Evolutionary conservation across 2,329 filamentous ascomycete species (phyloP), one percentile per base, ranked within the genome.

Genomic region (Arthrinium phaeospermum): DNA sequence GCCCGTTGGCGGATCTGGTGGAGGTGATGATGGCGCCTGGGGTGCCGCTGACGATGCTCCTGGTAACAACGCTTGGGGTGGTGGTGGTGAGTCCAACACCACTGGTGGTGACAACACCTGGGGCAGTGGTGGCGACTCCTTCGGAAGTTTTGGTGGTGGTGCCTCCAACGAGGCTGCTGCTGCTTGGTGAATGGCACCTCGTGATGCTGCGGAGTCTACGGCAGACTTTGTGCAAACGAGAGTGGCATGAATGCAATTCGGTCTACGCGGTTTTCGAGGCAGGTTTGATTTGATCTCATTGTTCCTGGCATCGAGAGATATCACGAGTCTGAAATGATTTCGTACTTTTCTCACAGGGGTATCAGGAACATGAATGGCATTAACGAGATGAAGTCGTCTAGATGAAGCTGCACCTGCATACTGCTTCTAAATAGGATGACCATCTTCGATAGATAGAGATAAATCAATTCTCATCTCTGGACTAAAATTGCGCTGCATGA

Each of bases 11-110:
- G 76, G 72, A 7, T 73, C 61, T n/a, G 74, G 67, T 64, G 75
- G 73, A 22, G 77, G 72, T 69, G 77, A 81, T 24, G 81, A 82
- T 27, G 74, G 74, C 13, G 75, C 73, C 24, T 74, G 71, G 34
- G 72, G 49, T 37, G 76, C 30, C 64, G 74, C 72, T 41, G 64
- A 27, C 34, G 68, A 70, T 44, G 70, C 19, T 70, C 45, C 24
- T 53, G 57, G 47, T 10, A 64, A 44, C 30, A 45, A 46, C 27
- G 37, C 57, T 67, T 70, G 71, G 49, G 70, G 70, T 34, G 67
- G 44, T 14, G 47, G 44, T 4, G 71, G 69, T 41, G 57, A 41
- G 1, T 34, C 57, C 3, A 34, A 14, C 53, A 22, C 53, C 57
- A 37, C 30, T 45, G 47, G 45, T 27, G 72, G 47, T 68, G 68